Conservation (phyloP, 371 early-diverging fungal species). For the Blakeslea trispora region DNA sequence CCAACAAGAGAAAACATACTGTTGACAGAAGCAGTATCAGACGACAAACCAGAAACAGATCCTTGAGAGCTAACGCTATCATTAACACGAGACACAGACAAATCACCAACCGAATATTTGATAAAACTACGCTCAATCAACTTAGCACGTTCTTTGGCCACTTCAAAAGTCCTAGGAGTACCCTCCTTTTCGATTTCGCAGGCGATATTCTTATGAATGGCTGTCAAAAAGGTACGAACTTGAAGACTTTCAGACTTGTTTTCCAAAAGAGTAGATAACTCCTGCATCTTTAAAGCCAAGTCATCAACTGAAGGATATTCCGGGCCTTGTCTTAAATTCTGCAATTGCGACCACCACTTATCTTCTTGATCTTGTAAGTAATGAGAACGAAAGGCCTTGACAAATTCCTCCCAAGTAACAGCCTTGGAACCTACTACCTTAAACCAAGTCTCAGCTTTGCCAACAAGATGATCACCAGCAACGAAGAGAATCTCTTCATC, state of each 20-base stretch:
- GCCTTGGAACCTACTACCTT: neutral
- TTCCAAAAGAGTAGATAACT: conserved; percentile 9
- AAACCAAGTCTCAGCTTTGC: conserved; percentile 1
- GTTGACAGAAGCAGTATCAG: neutral
- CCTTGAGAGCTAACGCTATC: neutral
- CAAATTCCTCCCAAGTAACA: neutral
- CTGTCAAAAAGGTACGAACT: conserved; percentile 15
- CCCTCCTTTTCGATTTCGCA: conserved; percentile 15
- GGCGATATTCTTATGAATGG: conserved; percentile 9
- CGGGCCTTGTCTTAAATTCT: neutral
- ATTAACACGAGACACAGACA: neutral
- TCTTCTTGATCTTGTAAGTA: neutral
- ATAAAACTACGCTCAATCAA: conserved; percentile 1
- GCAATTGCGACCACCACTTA: neutral
- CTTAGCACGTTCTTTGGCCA: conserved; percentile 2
- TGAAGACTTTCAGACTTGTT: conserved; percentile 1
- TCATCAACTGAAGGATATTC: neutral
- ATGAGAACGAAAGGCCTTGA: neutral
- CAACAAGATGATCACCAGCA: neutral
- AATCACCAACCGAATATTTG: neutral
- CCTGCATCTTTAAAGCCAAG: conserved; percentile 9
- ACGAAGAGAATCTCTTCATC: neutral
- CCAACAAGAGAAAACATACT: conserved; percentile 3
- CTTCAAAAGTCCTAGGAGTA: neutral
- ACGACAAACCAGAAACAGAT: neutral